Evolutionary conservation across 1,284 basidiomycete species (phyloP).

Genomic region (Trichosporon sp.): DNA sequence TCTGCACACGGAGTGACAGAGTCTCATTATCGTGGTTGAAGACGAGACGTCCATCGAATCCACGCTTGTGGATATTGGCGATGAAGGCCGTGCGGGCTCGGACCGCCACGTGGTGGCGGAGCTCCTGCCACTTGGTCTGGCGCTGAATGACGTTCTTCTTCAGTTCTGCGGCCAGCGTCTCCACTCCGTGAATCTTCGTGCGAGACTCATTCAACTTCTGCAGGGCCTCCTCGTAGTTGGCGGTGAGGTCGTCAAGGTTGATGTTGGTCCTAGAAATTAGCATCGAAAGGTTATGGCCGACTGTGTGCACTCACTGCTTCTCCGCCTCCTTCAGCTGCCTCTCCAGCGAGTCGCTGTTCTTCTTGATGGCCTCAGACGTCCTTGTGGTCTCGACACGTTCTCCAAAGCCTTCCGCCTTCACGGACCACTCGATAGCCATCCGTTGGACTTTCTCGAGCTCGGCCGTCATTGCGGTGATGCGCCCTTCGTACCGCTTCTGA

Average conservation of each 20-base stretch:
- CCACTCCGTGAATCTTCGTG: not conserved
- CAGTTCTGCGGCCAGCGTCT: slow-evolving; percentile 21
- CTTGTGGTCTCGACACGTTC: slow-evolving; percentile 64
- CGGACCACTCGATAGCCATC: slow-evolving; percentile 7
- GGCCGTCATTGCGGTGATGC: not conserved
- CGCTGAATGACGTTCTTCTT: slow-evolving; percentile 59
- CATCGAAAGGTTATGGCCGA: not conserved
- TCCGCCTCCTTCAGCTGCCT: slow-evolving; percentile 71
- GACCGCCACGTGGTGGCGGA: slow-evolving; percentile 80
- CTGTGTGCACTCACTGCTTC: slow-evolving; percentile 61
- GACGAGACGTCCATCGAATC: slow-evolving; percentile 73
- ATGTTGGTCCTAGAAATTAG: slow-evolving; percentile 66
- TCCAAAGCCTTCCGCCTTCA: slow-evolving; percentile 56
- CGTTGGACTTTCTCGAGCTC: not conserved
- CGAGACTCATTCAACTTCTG: slow-evolving; percentile 53
- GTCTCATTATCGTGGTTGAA: slow-evolving; percentile 76
- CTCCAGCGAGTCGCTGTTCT: slow-evolving; percentile 66
- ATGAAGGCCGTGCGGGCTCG: slow-evolving; percentile 82
- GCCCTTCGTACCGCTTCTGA: not conserved
- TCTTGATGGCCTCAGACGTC: slow-evolving; percentile 63
- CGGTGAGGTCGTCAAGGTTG: slow-evolving; percentile 73
- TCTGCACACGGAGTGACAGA: slow-evolving; percentile 57
- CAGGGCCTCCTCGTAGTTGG: slow-evolving; percentile 62
- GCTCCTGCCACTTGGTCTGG: slow-evolving; percentile 76
- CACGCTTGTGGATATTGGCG: slow-evolving; percentile 78